Percentiles rank a stretch among this genome's conserved stretches.
These are phyloP conservation scores for Fusarium floridanum DNA, from an alignment of 2,329 filamentous ascomycete genomes.

Conservation along the genomic window DNA sequence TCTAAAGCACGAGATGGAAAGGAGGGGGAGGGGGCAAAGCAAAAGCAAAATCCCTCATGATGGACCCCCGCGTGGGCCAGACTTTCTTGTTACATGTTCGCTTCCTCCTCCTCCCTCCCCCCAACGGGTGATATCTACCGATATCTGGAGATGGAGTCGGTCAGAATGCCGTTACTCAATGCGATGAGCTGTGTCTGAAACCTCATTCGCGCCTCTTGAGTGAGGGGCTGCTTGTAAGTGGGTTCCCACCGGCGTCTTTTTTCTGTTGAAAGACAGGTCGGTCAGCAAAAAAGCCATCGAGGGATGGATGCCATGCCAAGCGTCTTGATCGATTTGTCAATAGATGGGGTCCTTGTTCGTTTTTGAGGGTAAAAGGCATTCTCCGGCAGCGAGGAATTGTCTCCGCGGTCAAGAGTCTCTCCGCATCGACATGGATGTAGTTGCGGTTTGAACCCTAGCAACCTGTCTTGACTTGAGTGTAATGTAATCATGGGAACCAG, in stretches of 20 bases:
- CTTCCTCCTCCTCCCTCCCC: constrained; percentile 10
- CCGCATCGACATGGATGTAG: neutral
- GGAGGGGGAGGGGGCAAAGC: constrained; percentile 13
- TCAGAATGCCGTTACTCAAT: constrained; percentile 40
- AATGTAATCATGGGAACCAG: neutral
- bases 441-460: constrained; percentile 20
- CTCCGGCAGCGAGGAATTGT: constrained; percentile 10
- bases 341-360: constrained; percentile 23
- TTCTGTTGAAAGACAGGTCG: constrained; percentile 38
- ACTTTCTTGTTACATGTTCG: constrained; percentile 25
- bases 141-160: constrained; percentile 34
- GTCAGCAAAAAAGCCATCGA: constrained; percentile 25
- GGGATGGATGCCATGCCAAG: constrained; percentile 8
- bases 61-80: constrained; percentile 29
- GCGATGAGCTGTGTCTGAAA: constrained; percentile 38
- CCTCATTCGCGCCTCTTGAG: constrained; percentile 22
- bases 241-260: constrained; percentile 17
- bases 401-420: constrained; percentile 1
- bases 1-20: constrained; percentile 40
- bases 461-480: constrained; percentile 17
- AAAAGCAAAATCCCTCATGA: constrained; percentile 44
- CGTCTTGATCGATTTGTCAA: constrained; percentile 29
- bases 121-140: constrained; percentile 37
- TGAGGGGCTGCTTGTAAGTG: constrained; percentile 35
- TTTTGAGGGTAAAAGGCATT: constrained; percentile 18